Base-by-base conservation (phyloP, 495 filamentous ascomycete genomes). In the Diplogelasinospora grovesii region DNA sequence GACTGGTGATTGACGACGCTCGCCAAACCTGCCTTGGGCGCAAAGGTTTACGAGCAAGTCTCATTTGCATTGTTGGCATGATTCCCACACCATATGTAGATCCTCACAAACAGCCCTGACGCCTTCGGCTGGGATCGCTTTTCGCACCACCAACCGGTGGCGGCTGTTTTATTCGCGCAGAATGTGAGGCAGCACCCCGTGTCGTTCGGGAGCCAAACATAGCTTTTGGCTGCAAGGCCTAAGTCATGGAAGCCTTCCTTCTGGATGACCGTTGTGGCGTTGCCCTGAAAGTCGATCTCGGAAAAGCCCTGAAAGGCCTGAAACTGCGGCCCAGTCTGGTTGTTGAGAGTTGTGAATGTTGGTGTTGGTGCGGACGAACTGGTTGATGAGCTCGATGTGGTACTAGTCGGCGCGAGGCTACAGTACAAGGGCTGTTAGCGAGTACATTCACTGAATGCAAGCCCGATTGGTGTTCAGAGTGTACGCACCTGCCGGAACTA, bases 51-150 rank as follows among this genome's bases (percentile, higher is more conserved):
- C 23, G 45, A 48, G 35, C 45, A 48, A 1, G 39, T 48, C 18
- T 16, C 22, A 22, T 46, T 39, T 4, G 31, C 32, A 16, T 22
- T 13, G 6, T 19, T 14, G 15, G 39, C 19, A 19, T 31, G 21
- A 11, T 29, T n/a, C 0, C 52, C 50, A 27, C 55, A 59, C 55
- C 58, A 58, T 14, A 61, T 43, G 23, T 43, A 40, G 4, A 61
- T 21, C 15, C 58, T 20, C 0, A 28, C n/a, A 24, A 59, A 54
- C 1, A 18, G 3, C 3, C 10, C 31, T 0, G 29, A 22, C 6
- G 48, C 35, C 7, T 31, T 32, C 0, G 36, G 22, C 25, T 45
- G 10, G 3, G 27, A 27, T 19, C 54, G 23, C 16, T 34, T 7
- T 4, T 49, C 28, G 38, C 56, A 56, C 38, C 42, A 45, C 7